Percentiles rank a stretch among this genome's conserved stretches.
These are phyloP conservation scores for Suillus fuscotomentosus DNA, from an alignment of 768 basidiomycete genomes.

Conservation along the genomic window DNA sequence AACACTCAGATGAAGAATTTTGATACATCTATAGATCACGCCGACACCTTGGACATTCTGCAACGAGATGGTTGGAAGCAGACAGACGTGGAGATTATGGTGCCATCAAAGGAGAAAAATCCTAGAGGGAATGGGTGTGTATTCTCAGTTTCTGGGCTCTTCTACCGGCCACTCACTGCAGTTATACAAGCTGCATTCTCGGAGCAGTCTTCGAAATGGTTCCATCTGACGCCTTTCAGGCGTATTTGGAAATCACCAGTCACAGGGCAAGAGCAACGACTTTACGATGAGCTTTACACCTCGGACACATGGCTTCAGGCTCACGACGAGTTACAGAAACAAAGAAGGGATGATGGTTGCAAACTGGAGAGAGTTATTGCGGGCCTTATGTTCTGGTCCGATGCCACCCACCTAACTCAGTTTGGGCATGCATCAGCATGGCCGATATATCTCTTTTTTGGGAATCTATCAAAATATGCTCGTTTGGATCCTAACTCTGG, in stretches of 20 bases:
- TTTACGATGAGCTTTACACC: conserved; percentile 29
- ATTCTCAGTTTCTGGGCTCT: conserved; percentile 26
- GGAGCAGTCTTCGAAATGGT: conserved; percentile 15
- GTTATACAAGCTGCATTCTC: conserved; percentile 24
- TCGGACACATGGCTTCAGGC: conserved; percentile 31
- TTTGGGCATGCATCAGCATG: conserved; percentile 35
- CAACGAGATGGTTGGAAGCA: background rate
- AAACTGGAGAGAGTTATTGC: conserved; percentile 10
- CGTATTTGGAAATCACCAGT: conserved; percentile 14
- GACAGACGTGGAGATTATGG: background rate
- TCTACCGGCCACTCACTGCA: conserved; percentile 17
- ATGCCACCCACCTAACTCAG: conserved; percentile 8
- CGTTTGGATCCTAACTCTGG: conserved; percentile 25
- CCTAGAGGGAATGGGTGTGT: background rate
- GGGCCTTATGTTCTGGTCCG: conserved; percentile 3
- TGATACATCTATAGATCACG: background rate
- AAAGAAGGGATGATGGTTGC: conserved; percentile 20
- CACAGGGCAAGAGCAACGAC: conserved; percentile 12
- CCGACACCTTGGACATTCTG: background rate
- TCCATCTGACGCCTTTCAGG: conserved; percentile 31
- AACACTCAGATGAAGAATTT: background rate
- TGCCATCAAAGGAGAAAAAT: background rate
- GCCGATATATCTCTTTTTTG: conserved; percentile 26
- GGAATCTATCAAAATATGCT: conserved; percentile 40
- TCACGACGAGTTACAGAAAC: conserved; percentile 28